Conservation (phyloP, 108 stramenopile species). For the Skeletonema tropicum region DNA sequence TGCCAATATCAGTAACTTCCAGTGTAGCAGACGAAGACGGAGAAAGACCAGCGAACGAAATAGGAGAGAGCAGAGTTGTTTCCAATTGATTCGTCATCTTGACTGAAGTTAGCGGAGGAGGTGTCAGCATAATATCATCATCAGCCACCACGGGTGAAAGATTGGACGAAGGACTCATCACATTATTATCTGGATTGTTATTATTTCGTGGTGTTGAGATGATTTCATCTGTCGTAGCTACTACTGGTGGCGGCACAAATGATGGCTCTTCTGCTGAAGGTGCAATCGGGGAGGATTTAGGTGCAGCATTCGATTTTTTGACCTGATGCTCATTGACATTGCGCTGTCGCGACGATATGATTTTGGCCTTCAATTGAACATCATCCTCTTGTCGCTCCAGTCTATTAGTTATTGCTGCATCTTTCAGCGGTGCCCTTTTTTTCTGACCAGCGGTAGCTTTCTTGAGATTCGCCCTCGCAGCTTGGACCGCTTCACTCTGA, state of each 20-base stretch:
- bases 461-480: background rate
- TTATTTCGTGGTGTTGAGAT: constrained; percentile 1
- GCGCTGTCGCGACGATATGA: background rate
- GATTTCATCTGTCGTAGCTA: background rate
- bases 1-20: background rate
- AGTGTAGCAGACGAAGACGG: background rate
- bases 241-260: too few species aligned
- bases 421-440: background rate
- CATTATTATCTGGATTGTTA: background rate
- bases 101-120: constrained; percentile 20
- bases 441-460: background rate
- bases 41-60: background rate
- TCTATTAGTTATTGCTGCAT: background rate
- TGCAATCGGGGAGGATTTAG: background rate
- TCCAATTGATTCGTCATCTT: constrained; percentile 7
- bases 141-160: constrained; percentile 1
- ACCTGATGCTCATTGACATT: background rate
- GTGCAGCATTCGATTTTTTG: background rate
- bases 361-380: background rate
- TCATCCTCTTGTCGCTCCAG: background rate
- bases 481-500: background rate
- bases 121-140: background rate
- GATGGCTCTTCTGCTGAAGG: too few species aligned
- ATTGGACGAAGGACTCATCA: background rate
- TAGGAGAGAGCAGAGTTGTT: constrained; percentile 6